phyloP scores from a whole-genome alignment of 1,284 basidiomycete species.

The Ceratobasidium sp. region DNA sequence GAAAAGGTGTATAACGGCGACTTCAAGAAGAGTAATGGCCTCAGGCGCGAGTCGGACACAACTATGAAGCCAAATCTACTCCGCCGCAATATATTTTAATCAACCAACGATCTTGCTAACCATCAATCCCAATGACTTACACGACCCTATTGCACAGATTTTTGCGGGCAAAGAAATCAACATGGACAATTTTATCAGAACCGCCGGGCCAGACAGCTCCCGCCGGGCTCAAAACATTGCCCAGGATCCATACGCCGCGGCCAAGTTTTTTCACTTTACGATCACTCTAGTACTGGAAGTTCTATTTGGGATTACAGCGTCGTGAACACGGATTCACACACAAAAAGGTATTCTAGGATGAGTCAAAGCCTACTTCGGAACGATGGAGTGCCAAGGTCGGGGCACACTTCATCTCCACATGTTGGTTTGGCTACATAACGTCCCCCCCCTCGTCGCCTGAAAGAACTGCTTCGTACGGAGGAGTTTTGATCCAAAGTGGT shows the following conservation, averaged over 20 bases:
- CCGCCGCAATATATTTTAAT: constrained; percentile 43
- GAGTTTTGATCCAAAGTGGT: constrained; percentile 27
- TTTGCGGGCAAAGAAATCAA: constrained; percentile 60
- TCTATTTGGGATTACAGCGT: constrained; percentile 56
- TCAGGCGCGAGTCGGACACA: constrained; percentile 49
- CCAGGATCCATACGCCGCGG: constrained; percentile 58
- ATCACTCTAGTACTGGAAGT: constrained; percentile 56
- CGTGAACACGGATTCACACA: constrained; percentile 50
- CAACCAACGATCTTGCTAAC: constrained; percentile 53
- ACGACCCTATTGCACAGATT: constrained; percentile 58
- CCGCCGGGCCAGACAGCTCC: constrained; percentile 53
- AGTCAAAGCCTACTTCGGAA: constrained; percentile 54
- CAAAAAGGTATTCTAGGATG: constrained; percentile 51
- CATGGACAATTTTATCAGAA: constrained; percentile 56
- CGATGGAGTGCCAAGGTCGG: constrained; percentile 55
- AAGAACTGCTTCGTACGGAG: background rate
- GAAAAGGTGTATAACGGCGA: constrained; percentile 38
- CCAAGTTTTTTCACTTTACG: constrained; percentile 60
- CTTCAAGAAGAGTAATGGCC: constrained; percentile 48
- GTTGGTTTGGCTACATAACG: constrained; percentile 52
- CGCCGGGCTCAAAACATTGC: constrained; percentile 57
- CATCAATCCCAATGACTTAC: constrained; percentile 56
- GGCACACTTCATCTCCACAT: constrained; percentile 56
- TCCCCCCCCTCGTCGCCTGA: constrained; percentile 26
- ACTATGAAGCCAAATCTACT: constrained; percentile 55